Evolutionary conservation across 164 flowering plant species (phyloP).

Genomic region (Stephania yunnanensis): DNA sequence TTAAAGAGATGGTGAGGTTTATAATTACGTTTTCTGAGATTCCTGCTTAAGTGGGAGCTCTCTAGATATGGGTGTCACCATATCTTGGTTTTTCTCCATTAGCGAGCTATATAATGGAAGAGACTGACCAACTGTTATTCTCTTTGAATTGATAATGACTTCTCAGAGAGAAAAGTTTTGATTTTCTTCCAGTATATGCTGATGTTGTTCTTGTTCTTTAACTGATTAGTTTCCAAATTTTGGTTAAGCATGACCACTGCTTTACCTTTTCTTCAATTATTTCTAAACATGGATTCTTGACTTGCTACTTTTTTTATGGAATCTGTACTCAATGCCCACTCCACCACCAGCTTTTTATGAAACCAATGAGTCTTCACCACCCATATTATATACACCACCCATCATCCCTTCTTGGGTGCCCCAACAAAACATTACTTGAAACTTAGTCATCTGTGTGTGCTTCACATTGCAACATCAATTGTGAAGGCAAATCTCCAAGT

Average conservation of each 20-base stretch:
- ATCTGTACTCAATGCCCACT: conserved; percentile 32
- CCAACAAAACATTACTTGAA: not conserved
- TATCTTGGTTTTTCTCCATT: not conserved
- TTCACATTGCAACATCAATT: not conserved
- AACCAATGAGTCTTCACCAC: conserved; percentile 16
- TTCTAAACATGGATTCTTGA: conserved; percentile 8
- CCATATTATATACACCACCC: conserved; percentile 18
- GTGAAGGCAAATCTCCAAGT: not conserved
- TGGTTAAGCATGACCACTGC: not conserved
- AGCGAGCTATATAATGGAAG: not conserved
- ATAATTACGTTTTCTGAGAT: not conserved
- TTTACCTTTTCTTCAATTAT: not conserved
- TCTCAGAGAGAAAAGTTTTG: not conserved
- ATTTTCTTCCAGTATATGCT: not conserved
- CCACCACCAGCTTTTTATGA: conserved; percentile 9
- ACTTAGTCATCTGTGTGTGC: too few species aligned
- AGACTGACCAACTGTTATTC: not conserved
- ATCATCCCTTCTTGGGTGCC: not conserved
- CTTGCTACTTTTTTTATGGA: conserved; percentile 23
- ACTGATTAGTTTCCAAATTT: not conserved
- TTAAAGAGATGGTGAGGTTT: not conserved
- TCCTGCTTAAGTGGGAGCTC: conserved; percentile 1
- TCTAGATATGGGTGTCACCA: not conserved
- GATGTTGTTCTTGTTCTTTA: not conserved
- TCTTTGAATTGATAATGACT: not conserved